Conservation (phyloP, 108 stramenopile species). For the Skeletonema marinoi region DNA sequence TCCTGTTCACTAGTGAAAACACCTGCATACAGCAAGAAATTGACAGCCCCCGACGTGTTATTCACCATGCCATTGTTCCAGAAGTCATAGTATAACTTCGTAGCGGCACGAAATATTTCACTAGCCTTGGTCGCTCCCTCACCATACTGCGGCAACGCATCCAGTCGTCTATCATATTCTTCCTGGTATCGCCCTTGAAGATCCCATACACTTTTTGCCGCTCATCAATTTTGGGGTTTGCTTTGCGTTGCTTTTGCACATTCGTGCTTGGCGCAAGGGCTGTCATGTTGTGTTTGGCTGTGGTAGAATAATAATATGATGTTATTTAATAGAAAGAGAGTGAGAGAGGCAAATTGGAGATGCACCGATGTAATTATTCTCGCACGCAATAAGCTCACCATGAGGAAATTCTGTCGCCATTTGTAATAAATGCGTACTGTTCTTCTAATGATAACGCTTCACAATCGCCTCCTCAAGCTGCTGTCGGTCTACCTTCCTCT, state of each 20-base stretch:
- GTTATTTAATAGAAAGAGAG: neutral
- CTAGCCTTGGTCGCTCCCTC: conserved; percentile 5
- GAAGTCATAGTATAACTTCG: conserved; percentile 21
- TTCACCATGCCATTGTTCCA: conserved; percentile 25
- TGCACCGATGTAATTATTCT: neutral
- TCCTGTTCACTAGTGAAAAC: neutral
- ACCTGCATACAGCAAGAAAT: neutral
- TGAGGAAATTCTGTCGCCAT: neutral
- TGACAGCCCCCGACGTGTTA: conserved; percentile 14
- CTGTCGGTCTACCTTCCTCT: no score
- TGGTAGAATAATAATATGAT: neutral
- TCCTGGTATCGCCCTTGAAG: neutral
- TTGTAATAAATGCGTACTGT: neutral
- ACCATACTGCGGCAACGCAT: conserved; percentile 4
- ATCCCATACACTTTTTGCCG: conserved; percentile 14
- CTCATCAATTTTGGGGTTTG: neutral
- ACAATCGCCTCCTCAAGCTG: no score
- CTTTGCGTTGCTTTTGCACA: conserved; percentile 15
- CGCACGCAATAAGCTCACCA: neutral
- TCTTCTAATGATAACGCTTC: no score
- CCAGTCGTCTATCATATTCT: conserved; percentile 4
- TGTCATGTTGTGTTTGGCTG: neutral
- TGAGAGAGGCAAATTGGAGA: neutral
- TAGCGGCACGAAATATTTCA: conserved; percentile 21
- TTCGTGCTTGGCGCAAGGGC: neutral